A percentile compares a stretch with the other conserved stretches of the same genome.
Conservation (phyloP, 1,284 basidiomycete genomes). For the Microbotryum scabiosae region DNA sequence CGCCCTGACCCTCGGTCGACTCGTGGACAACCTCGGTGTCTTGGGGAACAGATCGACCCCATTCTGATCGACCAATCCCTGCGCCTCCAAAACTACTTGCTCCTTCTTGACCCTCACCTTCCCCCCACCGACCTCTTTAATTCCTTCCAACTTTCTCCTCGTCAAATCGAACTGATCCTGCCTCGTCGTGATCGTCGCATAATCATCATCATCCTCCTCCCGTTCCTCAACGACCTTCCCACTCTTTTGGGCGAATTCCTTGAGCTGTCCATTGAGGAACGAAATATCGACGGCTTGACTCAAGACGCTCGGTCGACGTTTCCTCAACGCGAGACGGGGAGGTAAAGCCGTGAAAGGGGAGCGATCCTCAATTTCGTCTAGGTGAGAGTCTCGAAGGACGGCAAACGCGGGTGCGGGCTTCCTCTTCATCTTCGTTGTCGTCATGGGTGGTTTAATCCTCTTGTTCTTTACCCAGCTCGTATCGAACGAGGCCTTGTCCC, state of each 20-base stretch:
- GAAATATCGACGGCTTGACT: conserved; percentile 13
- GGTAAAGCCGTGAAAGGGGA: conserved; percentile 29
- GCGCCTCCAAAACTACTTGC: conserved; percentile 15
- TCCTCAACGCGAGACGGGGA: conserved; percentile 13
- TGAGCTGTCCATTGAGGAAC: conserved; percentile 4
- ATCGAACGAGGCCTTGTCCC: background rate
- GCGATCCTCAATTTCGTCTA: background rate
- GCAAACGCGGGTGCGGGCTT: conserved; percentile 1
- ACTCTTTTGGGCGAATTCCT: background rate
- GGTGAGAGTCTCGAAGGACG: background rate
- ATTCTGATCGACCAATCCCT: conserved; percentile 12
- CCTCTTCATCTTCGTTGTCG: conserved; percentile 18
- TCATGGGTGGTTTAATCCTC: background rate
- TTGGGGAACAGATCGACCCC: background rate
- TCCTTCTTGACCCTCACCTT: conserved; percentile 18
- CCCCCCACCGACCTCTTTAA: conserved; percentile 9
- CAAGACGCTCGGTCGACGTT: background rate
- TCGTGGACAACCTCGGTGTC: conserved; percentile 1
- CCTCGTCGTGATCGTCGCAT: conserved; percentile 7
- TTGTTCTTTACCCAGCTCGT: background rate
- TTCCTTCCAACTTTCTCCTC: conserved; percentile 20
- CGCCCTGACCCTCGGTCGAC: background rate
- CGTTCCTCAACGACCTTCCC: background rate
- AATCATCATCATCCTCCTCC: background rate
- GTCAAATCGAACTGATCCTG: conserved; percentile 22